Conservation (phyloP, 1,284 basidiomycete genomes). For the Microbotryum saponariae region DNA sequence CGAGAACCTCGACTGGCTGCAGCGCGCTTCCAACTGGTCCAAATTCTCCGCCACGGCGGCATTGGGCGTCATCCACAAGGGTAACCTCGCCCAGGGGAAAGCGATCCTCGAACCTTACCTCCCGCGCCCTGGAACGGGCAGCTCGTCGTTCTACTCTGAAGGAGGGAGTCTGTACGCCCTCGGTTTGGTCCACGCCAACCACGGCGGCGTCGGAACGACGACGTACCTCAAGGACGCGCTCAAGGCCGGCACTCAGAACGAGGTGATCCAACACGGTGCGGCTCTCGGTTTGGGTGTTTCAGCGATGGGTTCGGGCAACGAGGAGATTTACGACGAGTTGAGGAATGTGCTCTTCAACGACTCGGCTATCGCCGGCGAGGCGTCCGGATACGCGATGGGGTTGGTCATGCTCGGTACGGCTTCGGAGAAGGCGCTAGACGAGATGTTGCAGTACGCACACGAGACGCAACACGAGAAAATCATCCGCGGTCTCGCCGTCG, state of each 20-base stretch:
- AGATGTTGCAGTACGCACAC: constrained; percentile 87
- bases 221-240: constrained; percentile 69
- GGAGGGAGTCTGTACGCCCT: constrained; percentile 88
- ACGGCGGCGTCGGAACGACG: constrained; percentile 54
- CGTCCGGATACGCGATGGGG: constrained; percentile 90
- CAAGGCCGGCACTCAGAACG: constrained; percentile 54
- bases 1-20: constrained; percentile 91
- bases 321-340: constrained; percentile 79
- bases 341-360: constrained; percentile 82
- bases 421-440: constrained; percentile 64
- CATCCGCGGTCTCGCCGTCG: constrained; percentile 84
- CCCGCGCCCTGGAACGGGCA: constrained; percentile 52
- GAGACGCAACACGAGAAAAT: constrained; percentile 99
- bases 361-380: constrained; percentile 88
- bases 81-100: constrained; percentile 85
- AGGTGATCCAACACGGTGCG: constrained; percentile 90
- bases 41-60: constrained; percentile 94
- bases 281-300: constrained; percentile 87
- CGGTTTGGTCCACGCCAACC: constrained; percentile 78
- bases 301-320: constrained; percentile 79
- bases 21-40: constrained; percentile 87
- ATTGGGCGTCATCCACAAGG: constrained; percentile 92
- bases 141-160: constrained; percentile 63
- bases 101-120: constrained; percentile 89
- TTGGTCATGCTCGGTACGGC: constrained; percentile 90